Evolutionary conservation across 2,329 filamentous ascomycete genomes (phyloP), one percentile per base, ranked within the genome.

Genomic region (Massarina eburnea): DNA sequence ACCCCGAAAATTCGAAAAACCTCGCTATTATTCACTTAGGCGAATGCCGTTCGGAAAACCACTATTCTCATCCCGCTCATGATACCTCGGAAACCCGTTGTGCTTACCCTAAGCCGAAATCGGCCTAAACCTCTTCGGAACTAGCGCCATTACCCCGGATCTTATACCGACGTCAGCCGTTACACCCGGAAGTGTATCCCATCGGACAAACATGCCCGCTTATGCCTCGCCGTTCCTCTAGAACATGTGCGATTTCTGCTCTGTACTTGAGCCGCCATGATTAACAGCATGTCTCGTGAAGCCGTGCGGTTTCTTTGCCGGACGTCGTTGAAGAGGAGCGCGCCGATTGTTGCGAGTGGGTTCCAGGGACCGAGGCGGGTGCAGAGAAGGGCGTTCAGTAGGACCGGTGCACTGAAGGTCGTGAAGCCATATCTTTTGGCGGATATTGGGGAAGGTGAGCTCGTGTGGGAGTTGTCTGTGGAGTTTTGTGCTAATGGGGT

Each of bases 391-490:
- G 74, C 73, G 40, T 73, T 77, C 40, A 64, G 67, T 48, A 57
- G 50, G 18, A 69, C 72, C 15, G 46, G 52, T 12, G 54, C 46
- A 15, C 47, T 61, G 33, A 55, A 68, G 20, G 81, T 79, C 1
- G 78, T 94, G 37, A 92, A 92, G 73, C 89, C 89, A 1, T 91
- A 94, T 48, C 63, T 92, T 32, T 73, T 95, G 48, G 89, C 89
- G 52, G 89, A 95, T 65, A 94, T 95, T 71, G 89, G 89, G 40
- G 89, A 95, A 78, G 88, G 88, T 87, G 58, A 52, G 73, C 66
- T 14, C 24, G 24, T 7, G 12, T 26, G 24, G 24, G 24, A 26
- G 32, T 8, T 9, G 21, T 37, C 14, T 15, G 7, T 7, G 36
- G 6, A 10, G 14, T 14, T n/a, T 21, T 14, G 6, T 19, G n/a